Evolutionary conservation across 805 yeast genomes (phyloP).

Genomic region (Groenewaldozyma salmanticensis): DNA sequence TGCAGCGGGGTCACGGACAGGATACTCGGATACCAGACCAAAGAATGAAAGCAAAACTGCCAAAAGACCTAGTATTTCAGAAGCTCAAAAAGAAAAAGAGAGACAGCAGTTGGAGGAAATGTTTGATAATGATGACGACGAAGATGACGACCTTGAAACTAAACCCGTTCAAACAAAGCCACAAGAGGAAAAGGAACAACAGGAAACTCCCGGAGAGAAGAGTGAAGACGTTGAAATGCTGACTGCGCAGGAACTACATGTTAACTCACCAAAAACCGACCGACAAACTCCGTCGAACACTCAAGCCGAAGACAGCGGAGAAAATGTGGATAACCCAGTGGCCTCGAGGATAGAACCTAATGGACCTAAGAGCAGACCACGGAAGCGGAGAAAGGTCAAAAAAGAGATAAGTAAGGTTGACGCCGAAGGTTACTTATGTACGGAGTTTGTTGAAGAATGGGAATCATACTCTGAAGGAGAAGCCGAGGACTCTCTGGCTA

Average conservation of each 20-base stretch:
- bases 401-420: constrained; percentile 11
- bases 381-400: constrained; percentile 9
- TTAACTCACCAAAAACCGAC: neutral
- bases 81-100: constrained; percentile 6
- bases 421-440: constrained; percentile 11
- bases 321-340: constrained; percentile 1
- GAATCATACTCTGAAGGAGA: constrained; percentile 14
- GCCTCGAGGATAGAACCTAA: neutral
- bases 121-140: constrained; percentile 12
- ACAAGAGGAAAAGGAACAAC: constrained; percentile 3
- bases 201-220: constrained; percentile 1
- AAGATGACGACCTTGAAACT: neutral
- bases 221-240: neutral
- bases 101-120: constrained; percentile 9
- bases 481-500: constrained; percentile 4
- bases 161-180: neutral
- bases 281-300: constrained; percentile 1
- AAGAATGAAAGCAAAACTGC: neutral
- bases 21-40: neutral
- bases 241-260: neutral
- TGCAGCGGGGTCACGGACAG: neutral
- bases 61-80: neutral
- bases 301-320: constrained; percentile 3
- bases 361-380: constrained; percentile 1
- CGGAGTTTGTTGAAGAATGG: constrained; percentile 12